Evolutionary conservation across 1,284 basidiomycete genomes (phyloP).

Genomic region (Sporisorium scitamineum): DNA sequence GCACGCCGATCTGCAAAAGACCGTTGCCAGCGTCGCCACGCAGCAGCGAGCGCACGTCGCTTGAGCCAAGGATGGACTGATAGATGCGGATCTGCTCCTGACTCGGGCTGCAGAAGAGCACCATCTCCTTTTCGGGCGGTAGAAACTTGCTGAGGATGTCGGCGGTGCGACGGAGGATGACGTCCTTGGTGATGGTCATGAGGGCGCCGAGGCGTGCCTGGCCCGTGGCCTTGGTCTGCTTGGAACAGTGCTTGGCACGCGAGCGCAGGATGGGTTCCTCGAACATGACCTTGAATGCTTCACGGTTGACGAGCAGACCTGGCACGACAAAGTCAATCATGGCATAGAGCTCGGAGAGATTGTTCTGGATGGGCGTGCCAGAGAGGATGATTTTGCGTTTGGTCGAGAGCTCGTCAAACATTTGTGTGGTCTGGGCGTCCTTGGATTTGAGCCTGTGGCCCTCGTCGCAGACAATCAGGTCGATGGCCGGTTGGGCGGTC

Average conservation of each 20-base stretch:
- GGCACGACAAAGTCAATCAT: slow-evolving; percentile 98
- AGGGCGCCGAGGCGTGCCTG: slow-evolving; percentile 74
- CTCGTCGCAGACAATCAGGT: slow-evolving; percentile 95
- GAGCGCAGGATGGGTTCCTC: slow-evolving; percentile 90
- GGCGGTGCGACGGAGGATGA: slow-evolving; percentile 84
- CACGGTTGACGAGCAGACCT: slow-evolving; percentile 76
- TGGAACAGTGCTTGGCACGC: slow-evolving; percentile 80
- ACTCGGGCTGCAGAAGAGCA: slow-evolving; percentile 39
- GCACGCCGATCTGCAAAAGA: slow-evolving; percentile 63
- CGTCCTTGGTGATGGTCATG: slow-evolving; percentile 81
- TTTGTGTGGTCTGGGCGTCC: slow-evolving; percentile 87
- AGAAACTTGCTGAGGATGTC: slow-evolving; percentile 83
- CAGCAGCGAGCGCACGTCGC: slow-evolving; percentile 50
- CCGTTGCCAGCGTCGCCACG: slow-evolving; percentile 52
- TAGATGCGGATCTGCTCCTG: slow-evolving; percentile 84
- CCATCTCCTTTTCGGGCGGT: slow-evolving; percentile 83
- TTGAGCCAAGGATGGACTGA: slow-evolving; percentile 73
- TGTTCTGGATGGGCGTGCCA: slow-evolving; percentile 96
- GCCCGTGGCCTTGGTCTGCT: slow-evolving; percentile 81
- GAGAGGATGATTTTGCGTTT: slow-evolving; percentile 83
- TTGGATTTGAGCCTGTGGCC: slow-evolving; percentile 94
- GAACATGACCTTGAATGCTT: slow-evolving; percentile 74
- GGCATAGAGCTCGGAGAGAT: slow-evolving; percentile 92
- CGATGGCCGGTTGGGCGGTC: slow-evolving; percentile 78
- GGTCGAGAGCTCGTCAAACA: slow-evolving; percentile 85